Percentiles rank a stretch among this genome's conserved stretches.
These are phyloP conservation scores for Piper longum DNA, from an alignment of 164 flowering plant species.

Conservation along the genomic window DNA sequence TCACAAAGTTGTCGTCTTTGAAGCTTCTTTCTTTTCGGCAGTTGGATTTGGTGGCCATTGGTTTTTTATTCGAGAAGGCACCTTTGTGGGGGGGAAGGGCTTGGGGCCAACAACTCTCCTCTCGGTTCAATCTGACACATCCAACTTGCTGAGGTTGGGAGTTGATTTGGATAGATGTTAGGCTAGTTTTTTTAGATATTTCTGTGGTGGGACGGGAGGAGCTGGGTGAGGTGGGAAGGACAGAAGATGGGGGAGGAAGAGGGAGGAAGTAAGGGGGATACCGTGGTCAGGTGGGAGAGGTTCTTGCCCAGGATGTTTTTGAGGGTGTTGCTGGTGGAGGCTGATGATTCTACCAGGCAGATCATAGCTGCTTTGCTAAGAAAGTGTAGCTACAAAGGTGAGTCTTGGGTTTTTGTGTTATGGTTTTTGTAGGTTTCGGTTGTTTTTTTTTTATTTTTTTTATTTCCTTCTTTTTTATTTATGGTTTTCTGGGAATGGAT, in stretches of 20 bases:
- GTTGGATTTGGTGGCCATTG: too few species aligned
- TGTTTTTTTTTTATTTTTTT: too few species aligned
- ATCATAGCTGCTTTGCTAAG: conserved; percentile 67
- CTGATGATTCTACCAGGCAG: conserved; percentile 81
- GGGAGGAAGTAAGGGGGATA: conserved; percentile 7
- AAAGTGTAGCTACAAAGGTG: conserved; percentile 75
- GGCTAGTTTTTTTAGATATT: too few species aligned
- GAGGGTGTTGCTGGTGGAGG: conserved; percentile 68
- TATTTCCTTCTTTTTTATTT: neutral
- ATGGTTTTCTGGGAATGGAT: neutral
- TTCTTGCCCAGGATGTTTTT: conserved; percentile 38
- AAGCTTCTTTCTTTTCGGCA: too few species aligned
- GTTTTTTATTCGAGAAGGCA: too few species aligned
- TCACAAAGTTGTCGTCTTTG: too few species aligned
- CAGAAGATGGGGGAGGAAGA: conserved; percentile 5
- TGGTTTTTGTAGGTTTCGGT: neutral
- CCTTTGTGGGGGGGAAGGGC: too few species aligned
- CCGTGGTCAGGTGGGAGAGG: conserved; percentile 42
- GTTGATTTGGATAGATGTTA: too few species aligned
- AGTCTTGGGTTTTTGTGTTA: neutral
- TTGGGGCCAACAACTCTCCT: too few species aligned
- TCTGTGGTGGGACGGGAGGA: neutral
- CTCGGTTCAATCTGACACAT: too few species aligned
- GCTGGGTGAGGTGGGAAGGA: conserved; percentile 2
- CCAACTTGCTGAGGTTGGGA: too few species aligned